Base-by-base conservation (phyloP, 2,329 filamentous ascomycete species). In the Davidsoniella virescens region DNA sequence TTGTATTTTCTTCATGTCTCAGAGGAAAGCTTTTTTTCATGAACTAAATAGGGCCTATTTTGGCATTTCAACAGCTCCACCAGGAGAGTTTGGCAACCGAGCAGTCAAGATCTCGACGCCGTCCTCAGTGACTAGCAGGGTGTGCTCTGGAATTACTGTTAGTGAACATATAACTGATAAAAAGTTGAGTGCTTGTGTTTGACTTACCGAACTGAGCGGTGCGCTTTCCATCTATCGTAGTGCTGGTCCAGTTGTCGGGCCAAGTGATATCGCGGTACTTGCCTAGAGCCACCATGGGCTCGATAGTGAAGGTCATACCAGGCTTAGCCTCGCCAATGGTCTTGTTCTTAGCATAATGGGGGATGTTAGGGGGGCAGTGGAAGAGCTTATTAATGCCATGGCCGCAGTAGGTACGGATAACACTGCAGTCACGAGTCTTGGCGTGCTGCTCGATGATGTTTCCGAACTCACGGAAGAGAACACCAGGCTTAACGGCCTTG, bases 191-290 rank as follows among this genome's bases (percentile, higher is more conserved):
- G 9, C 9, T 37, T 55, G 20, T 43, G 44, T 8, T 17, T 25
- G 50, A 65, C 79, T 64, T 68, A 87, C 82, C 84, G 61, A 98
- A 98, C 62, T 98, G 92, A 8, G 92, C 92, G 14, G 88, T 94
- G 62, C 78, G 72, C 65, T 83, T 84, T 47, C 92, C 92, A 63
- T 98, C 92, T 51, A 81, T 76, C 0, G 92, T 98, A 4, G 86
- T 85, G 65, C 87, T 94, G 1, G 92, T 98, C 92, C 92, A 98
- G 69, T 96, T 87, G 63, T 98, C 92, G 0, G 92, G 92, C 92
- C 92, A 98, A 0, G 87, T 96, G 63, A 92, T 83, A 62, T 98
- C 92, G 55, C 79, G 79, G 65, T 94, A 85, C 54, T 85, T 88
- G 52, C 92, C 92, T 50, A 95, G 65, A 39, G 87, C 87, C 62